Conservation (phyloP, 345 rosid species). For the Dipteronia sinensis region DNA sequence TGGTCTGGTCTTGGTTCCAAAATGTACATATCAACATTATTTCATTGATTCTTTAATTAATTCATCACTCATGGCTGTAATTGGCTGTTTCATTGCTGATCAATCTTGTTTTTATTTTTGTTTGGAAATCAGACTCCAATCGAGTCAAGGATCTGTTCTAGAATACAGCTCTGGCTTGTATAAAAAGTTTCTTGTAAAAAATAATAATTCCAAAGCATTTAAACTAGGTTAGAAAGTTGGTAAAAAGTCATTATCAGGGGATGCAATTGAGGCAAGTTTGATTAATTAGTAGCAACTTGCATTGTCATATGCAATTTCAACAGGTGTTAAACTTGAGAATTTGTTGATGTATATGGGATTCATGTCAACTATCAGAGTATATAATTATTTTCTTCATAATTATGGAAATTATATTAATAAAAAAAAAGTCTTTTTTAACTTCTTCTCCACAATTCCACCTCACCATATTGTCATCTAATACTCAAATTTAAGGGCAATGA, state of each 20-base stretch:
- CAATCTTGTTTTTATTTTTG: background rate
- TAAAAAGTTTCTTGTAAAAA: background rate
- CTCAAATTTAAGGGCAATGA: background rate
- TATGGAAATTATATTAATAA: background rate
- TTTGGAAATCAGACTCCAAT: background rate
- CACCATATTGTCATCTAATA: background rate
- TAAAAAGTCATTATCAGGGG: background rate
- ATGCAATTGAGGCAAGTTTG: background rate
- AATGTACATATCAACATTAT: slow-evolving; percentile 16
- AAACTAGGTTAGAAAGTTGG: background rate
- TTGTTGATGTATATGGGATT: background rate
- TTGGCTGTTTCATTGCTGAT: too few species aligned
- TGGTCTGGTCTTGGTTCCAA: background rate
- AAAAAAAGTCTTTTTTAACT: background rate
- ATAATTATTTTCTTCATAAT: background rate
- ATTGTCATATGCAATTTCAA: too few species aligned
- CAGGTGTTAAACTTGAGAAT: background rate
- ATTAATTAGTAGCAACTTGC: too few species aligned
- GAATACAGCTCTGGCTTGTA: too few species aligned
- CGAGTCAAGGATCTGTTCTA: too few species aligned
- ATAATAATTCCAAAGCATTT: background rate
- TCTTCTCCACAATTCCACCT: background rate
- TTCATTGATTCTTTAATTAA: slow-evolving; percentile 24
- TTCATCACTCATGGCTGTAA: too few species aligned
- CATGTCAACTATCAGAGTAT: background rate